phyloP scores from a whole-genome alignment of 208 protist genomes.

The Leishmania tarentolae region DNA sequence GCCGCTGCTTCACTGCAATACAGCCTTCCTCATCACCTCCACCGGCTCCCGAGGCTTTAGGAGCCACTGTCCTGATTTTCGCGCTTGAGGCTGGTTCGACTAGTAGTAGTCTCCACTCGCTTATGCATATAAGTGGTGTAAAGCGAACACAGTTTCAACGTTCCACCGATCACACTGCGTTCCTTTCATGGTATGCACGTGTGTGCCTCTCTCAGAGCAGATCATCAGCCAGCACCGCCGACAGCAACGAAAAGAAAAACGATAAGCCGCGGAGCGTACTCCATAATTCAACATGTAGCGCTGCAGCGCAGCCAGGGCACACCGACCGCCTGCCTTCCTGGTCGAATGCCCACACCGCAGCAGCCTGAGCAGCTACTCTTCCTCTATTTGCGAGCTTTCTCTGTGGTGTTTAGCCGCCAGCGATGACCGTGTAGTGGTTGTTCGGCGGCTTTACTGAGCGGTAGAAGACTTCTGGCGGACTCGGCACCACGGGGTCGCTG shows the following conservation, averaged over 20 bases:
- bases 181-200: neutral
- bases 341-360: neutral
- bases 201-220: neutral
- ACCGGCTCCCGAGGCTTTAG: too few relatives aligned
- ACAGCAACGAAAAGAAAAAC: neutral
- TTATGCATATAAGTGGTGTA: neutral
- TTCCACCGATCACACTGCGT: neutral
- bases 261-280: neutral
- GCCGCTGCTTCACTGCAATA: neutral
- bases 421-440: conserved; percentile 66
- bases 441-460: conserved; percentile 49
- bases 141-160: neutral
- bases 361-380: neutral
- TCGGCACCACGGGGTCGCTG: conserved; percentile 47
- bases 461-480: conserved; percentile 51
- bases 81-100: neutral
- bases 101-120: neutral
- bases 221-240: neutral
- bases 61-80: neutral
- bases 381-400: too few relatives aligned
- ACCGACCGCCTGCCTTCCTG: neutral
- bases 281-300: neutral
- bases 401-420: conserved; percentile 35
- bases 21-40: neutral
- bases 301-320: neutral